A percentile compares a stretch with the other conserved stretches of the same genome.
Evolutionary conservation across 371 early-diverging fungal species (phyloP).

Genomic region (Mucor ambiguus): DNA sequence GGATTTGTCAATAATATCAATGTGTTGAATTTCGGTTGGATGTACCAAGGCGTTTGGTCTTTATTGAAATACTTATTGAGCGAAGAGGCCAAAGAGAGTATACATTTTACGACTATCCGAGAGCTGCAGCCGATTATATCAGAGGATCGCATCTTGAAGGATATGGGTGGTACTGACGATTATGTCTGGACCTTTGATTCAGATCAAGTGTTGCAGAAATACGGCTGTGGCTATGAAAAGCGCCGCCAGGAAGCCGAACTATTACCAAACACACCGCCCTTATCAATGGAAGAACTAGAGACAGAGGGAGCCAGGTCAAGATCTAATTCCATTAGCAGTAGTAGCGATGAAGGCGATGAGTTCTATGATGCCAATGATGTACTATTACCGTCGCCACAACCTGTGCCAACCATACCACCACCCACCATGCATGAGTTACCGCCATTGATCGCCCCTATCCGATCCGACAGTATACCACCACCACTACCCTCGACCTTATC

Average conservation of each 20-base stretch:
- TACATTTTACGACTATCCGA: constrained; percentile 34
- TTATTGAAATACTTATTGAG: constrained; percentile 40
- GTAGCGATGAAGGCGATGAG: constrained; percentile 16
- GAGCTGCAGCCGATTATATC: constrained; percentile 32
- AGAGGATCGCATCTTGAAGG: constrained; percentile 29
- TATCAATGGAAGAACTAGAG: neutral
- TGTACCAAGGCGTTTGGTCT: constrained; percentile 53
- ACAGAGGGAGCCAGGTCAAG: neutral
- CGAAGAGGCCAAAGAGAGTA: constrained; percentile 37
- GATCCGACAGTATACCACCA: neutral
- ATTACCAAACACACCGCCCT: constrained; percentile 18
- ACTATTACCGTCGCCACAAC: constrained; percentile 6
- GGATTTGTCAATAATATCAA: constrained; percentile 38
- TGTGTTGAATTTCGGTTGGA: constrained; percentile 52
- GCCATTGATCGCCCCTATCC: constrained; percentile 1
- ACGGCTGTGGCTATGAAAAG: constrained; percentile 24
- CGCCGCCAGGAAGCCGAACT: constrained; percentile 1
- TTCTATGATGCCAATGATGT: constrained; percentile 37
- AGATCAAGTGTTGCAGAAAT: constrained; percentile 35
- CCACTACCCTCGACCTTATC: neutral
- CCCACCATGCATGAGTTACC: neutral
- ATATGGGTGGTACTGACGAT: constrained; percentile 40
- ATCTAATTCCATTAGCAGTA: neutral
- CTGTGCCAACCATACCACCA: constrained; percentile 2
- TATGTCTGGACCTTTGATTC: constrained; percentile 40